These are phyloP conservation scores for Boletus subcaerulescens DNA, from an alignment of 768 basidiomycete species.

Conservation along the genomic window DNA sequence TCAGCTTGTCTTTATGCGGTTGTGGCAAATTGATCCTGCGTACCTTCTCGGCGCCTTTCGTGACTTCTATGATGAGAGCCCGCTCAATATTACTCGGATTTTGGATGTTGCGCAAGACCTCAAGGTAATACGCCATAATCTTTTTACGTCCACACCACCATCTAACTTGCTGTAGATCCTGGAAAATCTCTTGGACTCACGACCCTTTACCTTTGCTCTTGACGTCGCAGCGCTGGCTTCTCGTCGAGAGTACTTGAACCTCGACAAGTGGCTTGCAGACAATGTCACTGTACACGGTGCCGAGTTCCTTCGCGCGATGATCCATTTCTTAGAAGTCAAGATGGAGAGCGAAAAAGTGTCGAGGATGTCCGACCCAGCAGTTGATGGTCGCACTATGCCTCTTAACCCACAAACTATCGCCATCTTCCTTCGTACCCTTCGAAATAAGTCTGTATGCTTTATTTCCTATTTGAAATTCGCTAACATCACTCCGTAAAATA, in stretches of 20 bases:
- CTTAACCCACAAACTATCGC: constrained; percentile 87
- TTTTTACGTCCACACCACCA: neutral
- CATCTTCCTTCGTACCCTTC: constrained; percentile 86
- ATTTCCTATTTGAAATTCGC: neutral
- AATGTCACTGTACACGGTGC: constrained; percentile 78
- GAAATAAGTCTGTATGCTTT: constrained; percentile 61
- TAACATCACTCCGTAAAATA: constrained; percentile 27
- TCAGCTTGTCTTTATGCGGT: constrained; percentile 94
- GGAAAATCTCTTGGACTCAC: constrained; percentile 86
- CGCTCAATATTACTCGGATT: constrained; percentile 90
- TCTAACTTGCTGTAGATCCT: constrained; percentile 58
- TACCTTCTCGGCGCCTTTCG: constrained; percentile 87
- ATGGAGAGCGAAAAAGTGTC: constrained; percentile 84
- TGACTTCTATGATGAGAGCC: constrained; percentile 89
- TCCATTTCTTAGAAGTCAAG: constrained; percentile 89
- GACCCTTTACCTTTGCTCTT: constrained; percentile 84
- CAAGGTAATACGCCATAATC: constrained; percentile 53
- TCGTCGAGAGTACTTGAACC: constrained; percentile 87
- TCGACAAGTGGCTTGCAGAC: constrained; percentile 95
- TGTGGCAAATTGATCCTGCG: constrained; percentile 87
- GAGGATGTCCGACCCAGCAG: constrained; percentile 71
- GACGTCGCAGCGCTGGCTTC: constrained; percentile 95
- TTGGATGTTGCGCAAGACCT: constrained; percentile 94
- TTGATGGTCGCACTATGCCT: constrained; percentile 80
- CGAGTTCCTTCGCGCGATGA: constrained; percentile 83